Conservation (phyloP, 371 early-diverging fungal genomes). For the Chytridium lagenaria region DNA sequence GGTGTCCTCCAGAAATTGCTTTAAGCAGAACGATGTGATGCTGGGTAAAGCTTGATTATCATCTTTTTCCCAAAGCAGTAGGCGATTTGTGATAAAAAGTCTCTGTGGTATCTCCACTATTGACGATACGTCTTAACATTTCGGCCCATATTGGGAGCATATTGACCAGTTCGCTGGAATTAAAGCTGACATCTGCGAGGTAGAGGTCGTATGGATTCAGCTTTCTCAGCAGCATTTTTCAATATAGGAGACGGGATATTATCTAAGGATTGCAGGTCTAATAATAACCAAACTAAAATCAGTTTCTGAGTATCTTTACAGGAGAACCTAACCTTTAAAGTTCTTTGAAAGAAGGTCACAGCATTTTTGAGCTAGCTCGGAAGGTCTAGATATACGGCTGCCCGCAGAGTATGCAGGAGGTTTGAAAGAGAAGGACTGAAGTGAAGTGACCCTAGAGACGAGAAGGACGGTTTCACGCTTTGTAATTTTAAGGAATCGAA, state of each 20-base stretch:
- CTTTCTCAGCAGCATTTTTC: not conserved
- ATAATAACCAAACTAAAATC: not conserved
- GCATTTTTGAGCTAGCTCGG: slow-evolving; percentile 1
- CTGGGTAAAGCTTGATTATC: not conserved
- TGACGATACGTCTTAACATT: not conserved
- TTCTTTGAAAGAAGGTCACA: not conserved
- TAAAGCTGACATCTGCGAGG: not conserved
- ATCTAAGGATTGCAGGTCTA: slow-evolving; percentile 9
- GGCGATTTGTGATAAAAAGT: not conserved
- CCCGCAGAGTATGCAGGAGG: not conserved
- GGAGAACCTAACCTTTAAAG: not conserved
- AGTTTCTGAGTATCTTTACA: not conserved
- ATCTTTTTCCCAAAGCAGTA: not conserved
- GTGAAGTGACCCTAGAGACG: not conserved
- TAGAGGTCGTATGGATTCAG: not conserved
- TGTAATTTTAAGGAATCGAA: not conserved
- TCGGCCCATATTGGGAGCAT: not conserved
- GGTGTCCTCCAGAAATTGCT: not conserved
- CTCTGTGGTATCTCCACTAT: not conserved
- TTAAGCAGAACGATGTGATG: not conserved
- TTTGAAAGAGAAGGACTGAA: not conserved
- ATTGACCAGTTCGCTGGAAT: not conserved
- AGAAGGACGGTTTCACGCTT: not conserved
- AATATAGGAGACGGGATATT: not conserved
- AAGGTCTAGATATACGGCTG: slow-evolving; percentile 13